phyloP scores from a whole-genome alignment of 441 rosid genomes.

The Populus trichocarpa region DNA sequence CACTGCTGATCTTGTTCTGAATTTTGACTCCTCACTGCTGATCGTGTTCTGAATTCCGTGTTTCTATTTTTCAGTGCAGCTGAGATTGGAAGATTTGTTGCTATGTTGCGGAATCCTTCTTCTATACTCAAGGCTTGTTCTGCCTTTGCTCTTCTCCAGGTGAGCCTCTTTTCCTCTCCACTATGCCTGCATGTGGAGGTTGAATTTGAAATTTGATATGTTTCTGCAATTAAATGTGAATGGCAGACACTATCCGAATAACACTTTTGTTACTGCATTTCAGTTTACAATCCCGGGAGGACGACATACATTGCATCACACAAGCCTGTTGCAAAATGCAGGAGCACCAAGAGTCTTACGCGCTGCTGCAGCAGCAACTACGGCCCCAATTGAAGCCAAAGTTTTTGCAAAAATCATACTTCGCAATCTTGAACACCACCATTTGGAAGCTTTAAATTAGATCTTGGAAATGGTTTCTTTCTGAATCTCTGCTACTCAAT shows the following conservation, averaged over 20 bases:
- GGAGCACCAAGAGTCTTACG: conserved; percentile 46
- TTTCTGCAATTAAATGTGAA: not conserved
- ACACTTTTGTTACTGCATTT: not conserved
- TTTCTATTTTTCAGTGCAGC: conserved; percentile 27
- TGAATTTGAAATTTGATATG: not conserved
- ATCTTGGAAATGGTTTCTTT: not conserved
- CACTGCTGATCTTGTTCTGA: not conserved
- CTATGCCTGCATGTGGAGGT: not conserved
- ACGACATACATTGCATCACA: conserved; percentile 42
- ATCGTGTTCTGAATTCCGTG: not conserved
- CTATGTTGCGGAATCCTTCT: conserved; percentile 49
- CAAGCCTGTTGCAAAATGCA: conserved; percentile 32
- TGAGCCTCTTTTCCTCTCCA: conserved; percentile 7
- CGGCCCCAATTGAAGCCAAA: conserved; percentile 41
- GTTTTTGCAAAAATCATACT: conserved; percentile 45
- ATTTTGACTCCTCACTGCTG: not conserved
- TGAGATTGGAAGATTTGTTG: conserved; percentile 50
- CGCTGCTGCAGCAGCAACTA: conserved; percentile 41
- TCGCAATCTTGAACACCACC: conserved; percentile 44
- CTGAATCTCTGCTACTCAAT: not conserved
- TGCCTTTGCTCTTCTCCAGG: conserved; percentile 59
- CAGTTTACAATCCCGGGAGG: conserved; percentile 60
- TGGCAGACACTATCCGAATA: not conserved
- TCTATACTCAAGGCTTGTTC: conserved; percentile 46
- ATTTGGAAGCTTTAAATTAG: conserved; percentile 19